Base-by-base conservation (phyloP, 306 rosid genomes). In the Lupinus albus region DNA sequence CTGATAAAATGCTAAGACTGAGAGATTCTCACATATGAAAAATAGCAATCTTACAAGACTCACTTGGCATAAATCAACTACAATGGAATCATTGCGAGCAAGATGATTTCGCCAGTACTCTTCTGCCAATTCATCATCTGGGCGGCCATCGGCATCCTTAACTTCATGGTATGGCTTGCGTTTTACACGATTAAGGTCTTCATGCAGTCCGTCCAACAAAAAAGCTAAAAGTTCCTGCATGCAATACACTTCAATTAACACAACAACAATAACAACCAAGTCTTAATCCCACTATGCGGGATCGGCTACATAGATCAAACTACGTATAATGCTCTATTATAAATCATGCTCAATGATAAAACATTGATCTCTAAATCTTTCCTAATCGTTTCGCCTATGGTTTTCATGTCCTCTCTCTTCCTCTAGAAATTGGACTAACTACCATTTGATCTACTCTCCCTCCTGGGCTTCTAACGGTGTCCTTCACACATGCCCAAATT, bases 151-250 rank as follows among this genome's bases (percentile, higher is more conserved):
- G 46, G 83, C 85, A 76, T 87, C 94, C 76, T 87, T 87, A 59
- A 86, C 91, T 79, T 88, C 96, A 21, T 83, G 77, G 70, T 86
- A 86, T 0, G 97, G 91, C 77, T 91, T 91, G 77, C 84, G 79
- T 70, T 85, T 91, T 36, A 87, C 94, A 51, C 96, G 91, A 73
- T 91, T 91, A 73, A 88, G 83, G 77, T 91, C 97, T 76, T 91
- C 97, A 66, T 91, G 96, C 47, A 91, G 78, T 44, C 97, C 97
- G 78, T 88, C 94, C 86, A 91, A 77, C 86, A 91, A 70, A 79
- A 91, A 91, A n/a, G 97, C 91, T 67, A 88, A 91, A 72, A 91
- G 85, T 78, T 91, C 97, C 97, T 91, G 83, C 67, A 83, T 57
- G 49, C 33, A 20, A 72, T 59, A 76, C 65, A 59, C 53, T 73